Evolutionary conservation across 768 basidiomycete genomes (phyloP).

Genomic region (Suillus placidus): DNA sequence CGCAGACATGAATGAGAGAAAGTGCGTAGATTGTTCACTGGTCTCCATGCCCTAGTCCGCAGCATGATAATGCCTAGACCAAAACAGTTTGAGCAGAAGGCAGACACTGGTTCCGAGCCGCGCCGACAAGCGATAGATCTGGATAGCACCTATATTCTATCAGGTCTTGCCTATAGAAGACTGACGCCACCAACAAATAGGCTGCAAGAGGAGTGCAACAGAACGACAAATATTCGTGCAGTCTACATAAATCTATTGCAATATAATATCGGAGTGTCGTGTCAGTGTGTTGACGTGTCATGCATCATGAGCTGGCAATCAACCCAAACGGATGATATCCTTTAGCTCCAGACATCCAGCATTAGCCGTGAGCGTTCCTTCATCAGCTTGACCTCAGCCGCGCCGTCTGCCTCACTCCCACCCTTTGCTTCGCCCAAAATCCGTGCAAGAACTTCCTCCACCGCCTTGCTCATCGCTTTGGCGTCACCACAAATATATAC

Average conservation of each 20-base stretch:
- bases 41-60: slow-evolving; percentile 15
- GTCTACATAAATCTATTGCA: slow-evolving; percentile 8
- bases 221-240: slow-evolving; percentile 3
- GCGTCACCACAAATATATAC: slow-evolving; percentile 97
- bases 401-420: slow-evolving; percentile 86
- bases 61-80: slow-evolving; percentile 21
- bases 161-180: background rate
- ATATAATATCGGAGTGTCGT: background rate
- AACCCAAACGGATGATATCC: background rate
- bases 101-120: background rate
- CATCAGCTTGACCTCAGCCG: slow-evolving; percentile 88
- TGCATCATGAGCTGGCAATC: slow-evolving; percentile 5
- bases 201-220: background rate
- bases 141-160: background rate
- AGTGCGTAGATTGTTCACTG: slow-evolving; percentile 11
- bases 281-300: background rate
- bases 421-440: slow-evolving; percentile 95
- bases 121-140: background rate
- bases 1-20: slow-evolving; percentile 18
- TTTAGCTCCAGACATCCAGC: slow-evolving; percentile 88
- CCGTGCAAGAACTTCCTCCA: slow-evolving; percentile 84
- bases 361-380: slow-evolving; percentile 91
- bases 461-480: slow-evolving; percentile 93
- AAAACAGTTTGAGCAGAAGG: background rate
- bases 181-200: background rate